Conservation (phyloP, 2,329 filamentous ascomycete genomes). For the Ophiocordyceps camponoti-leonardi region DNA sequence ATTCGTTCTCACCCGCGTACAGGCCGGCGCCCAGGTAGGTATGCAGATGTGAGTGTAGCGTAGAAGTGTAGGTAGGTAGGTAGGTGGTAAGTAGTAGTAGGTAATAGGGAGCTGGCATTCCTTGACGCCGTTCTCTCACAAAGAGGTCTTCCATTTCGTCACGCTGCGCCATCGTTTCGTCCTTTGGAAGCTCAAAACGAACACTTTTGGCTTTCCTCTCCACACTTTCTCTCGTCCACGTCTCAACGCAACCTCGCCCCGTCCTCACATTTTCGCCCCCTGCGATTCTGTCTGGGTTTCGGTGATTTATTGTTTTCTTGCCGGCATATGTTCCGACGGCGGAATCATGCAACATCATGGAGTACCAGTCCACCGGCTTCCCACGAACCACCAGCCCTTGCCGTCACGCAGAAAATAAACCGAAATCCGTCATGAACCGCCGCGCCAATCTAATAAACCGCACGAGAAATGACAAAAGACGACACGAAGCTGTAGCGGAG, state of each 20-base stretch:
- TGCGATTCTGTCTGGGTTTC: slow-evolving; percentile 7
- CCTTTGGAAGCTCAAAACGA: no score
- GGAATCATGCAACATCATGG: slow-evolving; percentile 18
- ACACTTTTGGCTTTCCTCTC: not conserved
- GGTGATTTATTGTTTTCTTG: slow-evolving; percentile 19
- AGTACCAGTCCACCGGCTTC: slow-evolving; percentile 14
- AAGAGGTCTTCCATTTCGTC: no score
- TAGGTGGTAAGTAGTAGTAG: no score
- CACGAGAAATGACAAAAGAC: slow-evolving; percentile 28
- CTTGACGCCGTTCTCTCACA: no score
- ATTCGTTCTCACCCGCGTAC: no score
- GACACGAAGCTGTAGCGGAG: slow-evolving; percentile 19
- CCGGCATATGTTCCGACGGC: slow-evolving; percentile 13
- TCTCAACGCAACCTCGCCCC: not conserved
- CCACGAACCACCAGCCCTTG: slow-evolving; percentile 21
- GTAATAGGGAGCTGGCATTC: no score
- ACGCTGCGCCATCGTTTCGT: no score
- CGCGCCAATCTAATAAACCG: slow-evolving; percentile 37
- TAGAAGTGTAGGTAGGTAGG: no score
- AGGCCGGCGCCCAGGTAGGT: no score
- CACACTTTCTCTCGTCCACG: not conserved
- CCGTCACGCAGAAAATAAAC: slow-evolving; percentile 29
- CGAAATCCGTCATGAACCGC: slow-evolving; percentile 31
- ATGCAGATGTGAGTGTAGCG: no score
- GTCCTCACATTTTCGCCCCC: slow-evolving; percentile 1